These are phyloP conservation scores for Globisporangium camurandrum DNA, from an alignment of 352 stramenopile genomes.

Conservation along the genomic window DNA sequence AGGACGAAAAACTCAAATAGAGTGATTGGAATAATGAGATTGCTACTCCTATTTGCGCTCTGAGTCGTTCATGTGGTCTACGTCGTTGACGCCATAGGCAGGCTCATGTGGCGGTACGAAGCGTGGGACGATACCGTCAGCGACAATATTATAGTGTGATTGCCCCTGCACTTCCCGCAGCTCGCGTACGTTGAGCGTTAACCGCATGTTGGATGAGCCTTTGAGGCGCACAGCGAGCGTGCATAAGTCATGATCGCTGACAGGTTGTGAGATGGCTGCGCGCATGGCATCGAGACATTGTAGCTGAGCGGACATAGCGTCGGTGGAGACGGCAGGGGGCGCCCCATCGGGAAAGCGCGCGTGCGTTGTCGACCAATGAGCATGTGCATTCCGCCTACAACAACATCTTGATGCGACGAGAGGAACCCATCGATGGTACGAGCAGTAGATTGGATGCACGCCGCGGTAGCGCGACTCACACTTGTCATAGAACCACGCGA, in stretches of 20 bases:
- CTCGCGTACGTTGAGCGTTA: neutral
- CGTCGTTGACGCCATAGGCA: neutral
- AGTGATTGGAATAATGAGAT: neutral
- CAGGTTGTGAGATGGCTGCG: neutral
- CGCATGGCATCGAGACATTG: neutral
- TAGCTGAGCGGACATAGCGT: neutral
- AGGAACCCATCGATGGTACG: neutral
- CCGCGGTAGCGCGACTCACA: neutral
- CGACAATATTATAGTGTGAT: neutral
- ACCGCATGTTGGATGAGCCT: neutral
- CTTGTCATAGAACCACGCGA: neutral
- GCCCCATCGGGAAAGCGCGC: constrained; percentile 5
- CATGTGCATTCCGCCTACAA: constrained; percentile 10
- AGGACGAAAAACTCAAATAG: neutral
- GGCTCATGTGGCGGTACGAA: neutral
- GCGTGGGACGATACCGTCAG: neutral
- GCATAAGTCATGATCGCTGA: neutral
- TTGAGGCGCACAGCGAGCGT: neutral
- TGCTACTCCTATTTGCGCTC: neutral
- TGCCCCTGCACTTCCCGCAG: neutral
- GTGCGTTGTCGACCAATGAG: constrained; percentile 10
- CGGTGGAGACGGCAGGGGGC: neutral
- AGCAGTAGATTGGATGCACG: neutral
- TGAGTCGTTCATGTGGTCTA: neutral
- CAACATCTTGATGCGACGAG: neutral